Percentiles rank a stretch among this genome's conserved stretches.
Conservation (phyloP, 2,329 filamentous ascomycete species). For the Epichloe brachyelytri region DNA sequence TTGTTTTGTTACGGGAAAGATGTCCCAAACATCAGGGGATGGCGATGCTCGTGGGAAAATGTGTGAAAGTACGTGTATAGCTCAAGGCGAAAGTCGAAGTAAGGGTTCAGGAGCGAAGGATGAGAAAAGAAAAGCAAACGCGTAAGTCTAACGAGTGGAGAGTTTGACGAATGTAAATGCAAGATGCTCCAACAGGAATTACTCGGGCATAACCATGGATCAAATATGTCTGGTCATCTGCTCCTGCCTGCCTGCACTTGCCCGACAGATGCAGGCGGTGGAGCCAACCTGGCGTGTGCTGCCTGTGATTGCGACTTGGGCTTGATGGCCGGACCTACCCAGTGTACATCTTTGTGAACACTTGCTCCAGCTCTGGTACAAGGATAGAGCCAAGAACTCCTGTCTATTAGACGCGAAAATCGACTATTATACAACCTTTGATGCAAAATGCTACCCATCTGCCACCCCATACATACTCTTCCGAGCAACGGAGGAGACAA, state of each 20-base stretch:
- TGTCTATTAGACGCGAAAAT: slow-evolving; percentile 11
- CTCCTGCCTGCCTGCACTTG: neutral
- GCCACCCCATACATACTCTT: slow-evolving; percentile 14
- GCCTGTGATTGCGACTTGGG: too few species aligned
- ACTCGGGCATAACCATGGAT: neutral
- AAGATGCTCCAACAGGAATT: neutral
- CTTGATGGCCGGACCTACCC: too few species aligned
- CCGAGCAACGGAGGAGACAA: slow-evolving; percentile 9
- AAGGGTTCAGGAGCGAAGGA: neutral
- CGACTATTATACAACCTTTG: slow-evolving; percentile 20
- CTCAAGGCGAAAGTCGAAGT: neutral
- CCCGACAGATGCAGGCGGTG: neutral
- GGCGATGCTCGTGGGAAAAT: neutral
- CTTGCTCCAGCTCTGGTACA: too few species aligned
- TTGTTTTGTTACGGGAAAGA: neutral
- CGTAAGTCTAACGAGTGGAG: neutral
- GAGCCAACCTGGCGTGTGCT: neutral
- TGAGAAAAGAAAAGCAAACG: neutral
- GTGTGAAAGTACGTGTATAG: neutral
- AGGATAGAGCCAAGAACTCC: neutral
- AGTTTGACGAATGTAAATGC: neutral
- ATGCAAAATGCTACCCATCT: slow-evolving; percentile 9
- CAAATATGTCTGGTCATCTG: neutral
- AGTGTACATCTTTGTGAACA: too few species aligned
- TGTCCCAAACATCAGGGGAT: neutral